A percentile compares a stretch with the other conserved stretches of the same genome.
These are phyloP conservation scores for Otatea glauca DNA, from an alignment of 176 grass and related monocot species.

Conservation along the genomic window DNA sequence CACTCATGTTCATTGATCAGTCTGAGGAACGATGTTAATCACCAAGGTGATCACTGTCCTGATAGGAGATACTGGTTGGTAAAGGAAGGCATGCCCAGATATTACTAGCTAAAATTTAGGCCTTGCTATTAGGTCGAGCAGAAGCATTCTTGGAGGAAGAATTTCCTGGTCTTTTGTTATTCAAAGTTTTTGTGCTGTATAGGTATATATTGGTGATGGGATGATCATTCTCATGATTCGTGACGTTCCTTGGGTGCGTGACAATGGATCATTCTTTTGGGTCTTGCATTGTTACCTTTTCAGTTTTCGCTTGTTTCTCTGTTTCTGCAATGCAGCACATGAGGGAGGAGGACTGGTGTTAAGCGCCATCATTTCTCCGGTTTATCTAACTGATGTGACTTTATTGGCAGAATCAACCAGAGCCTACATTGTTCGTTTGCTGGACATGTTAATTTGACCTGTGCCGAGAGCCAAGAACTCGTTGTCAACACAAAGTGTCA, in stretches of 20 bases:
- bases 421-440: not conserved
- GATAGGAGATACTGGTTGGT: conserved; percentile 45
- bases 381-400: not conserved
- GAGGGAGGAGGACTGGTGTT: not conserved
- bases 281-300: conserved; percentile 17
- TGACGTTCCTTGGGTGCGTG: conserved; percentile 32
- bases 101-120: conserved; percentile 42
- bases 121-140: conserved; percentile 40
- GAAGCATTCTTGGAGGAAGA: conserved; percentile 47
- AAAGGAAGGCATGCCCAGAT: conserved; percentile 17
- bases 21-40: conserved; percentile 28
- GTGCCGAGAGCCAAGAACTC: not conserved
- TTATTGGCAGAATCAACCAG: not conserved
- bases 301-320: not conserved
- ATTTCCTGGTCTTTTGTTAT: conserved; percentile 31
- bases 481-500: not conserved
- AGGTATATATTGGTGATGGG: conserved; percentile 42
- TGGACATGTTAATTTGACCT: not conserved
- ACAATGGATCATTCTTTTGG: conserved; percentile 37
- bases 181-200: conserved; percentile 38
- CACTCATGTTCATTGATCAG: conserved; percentile 19
- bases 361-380: not conserved
- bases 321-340: not conserved
- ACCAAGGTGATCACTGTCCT: conserved; percentile 30
- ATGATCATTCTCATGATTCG: conserved; percentile 19